Conservation (phyloP, 805 yeast species). For the Phaffomyces thermotolerans region DNA sequence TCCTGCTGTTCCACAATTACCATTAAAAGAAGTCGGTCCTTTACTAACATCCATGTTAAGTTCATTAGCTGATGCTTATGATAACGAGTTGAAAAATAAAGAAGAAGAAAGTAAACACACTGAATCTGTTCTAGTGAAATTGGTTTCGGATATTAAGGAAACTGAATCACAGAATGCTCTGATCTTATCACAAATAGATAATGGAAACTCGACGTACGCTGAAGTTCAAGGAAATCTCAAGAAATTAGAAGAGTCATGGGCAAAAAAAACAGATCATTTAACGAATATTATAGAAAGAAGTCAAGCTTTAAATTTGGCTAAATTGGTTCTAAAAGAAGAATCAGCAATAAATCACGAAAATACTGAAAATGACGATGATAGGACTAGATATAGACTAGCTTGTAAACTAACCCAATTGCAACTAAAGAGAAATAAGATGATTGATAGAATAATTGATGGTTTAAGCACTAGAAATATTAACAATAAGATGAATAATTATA, state of each 20-base stretch:
- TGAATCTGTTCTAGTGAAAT: conserved; percentile 31
- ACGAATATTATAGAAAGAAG: conserved; percentile 49
- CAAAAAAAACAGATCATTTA: conserved; percentile 28
- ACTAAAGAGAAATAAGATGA: conserved; percentile 36
- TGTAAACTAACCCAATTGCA: conserved; percentile 47
- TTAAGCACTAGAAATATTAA: conserved; percentile 38
- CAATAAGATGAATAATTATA: conserved; percentile 66
- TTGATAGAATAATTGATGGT: conserved; percentile 46
- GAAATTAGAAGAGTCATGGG: conserved; percentile 15
- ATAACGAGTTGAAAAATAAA: conserved; percentile 44
- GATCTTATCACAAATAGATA: conserved; percentile 20
- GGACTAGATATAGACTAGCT: conserved; percentile 23
- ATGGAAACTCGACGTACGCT: conserved; percentile 12
- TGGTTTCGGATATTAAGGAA: conserved; percentile 33
- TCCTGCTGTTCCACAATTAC: conserved; percentile 17
- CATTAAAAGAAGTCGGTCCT: conserved; percentile 23
- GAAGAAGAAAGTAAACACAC: conserved; percentile 48
- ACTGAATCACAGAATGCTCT: conserved; percentile 26
- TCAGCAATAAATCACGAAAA: conserved; percentile 1
- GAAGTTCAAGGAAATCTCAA: conserved; percentile 12
- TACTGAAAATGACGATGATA: conserved; percentile 3
- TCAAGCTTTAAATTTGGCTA: conserved; percentile 56
- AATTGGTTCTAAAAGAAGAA: conserved; percentile 51
- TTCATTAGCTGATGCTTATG: conserved; percentile 46
- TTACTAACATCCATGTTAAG: conserved; percentile 31